Evolutionary conservation across 768 basidiomycete genomes (phyloP).

Genomic region (Tulasnella sp.): DNA sequence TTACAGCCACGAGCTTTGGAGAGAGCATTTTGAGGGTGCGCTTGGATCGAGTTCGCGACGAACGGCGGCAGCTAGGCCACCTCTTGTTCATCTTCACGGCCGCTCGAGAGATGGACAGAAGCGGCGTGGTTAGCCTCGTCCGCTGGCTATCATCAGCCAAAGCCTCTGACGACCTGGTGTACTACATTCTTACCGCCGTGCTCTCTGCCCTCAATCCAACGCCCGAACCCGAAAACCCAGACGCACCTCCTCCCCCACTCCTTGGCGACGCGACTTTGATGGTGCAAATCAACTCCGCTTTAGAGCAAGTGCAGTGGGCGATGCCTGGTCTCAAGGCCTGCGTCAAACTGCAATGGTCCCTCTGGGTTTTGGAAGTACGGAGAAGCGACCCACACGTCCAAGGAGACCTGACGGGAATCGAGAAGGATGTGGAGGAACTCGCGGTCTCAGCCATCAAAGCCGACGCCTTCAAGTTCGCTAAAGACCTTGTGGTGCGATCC

Average conservation of each 20-base stretch:
- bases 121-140: slow-evolving; percentile 51
- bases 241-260: slow-evolving; percentile 37
- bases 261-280: slow-evolving; percentile 12
- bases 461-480: slow-evolving; percentile 66
- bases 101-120: slow-evolving; percentile 45
- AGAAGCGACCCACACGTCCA: slow-evolving; percentile 50
- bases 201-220: slow-evolving; percentile 49
- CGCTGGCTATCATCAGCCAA: slow-evolving; percentile 48
- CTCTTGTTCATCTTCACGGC: slow-evolving; percentile 51
- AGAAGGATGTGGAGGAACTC: slow-evolving; percentile 69
- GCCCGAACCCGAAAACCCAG: slow-evolving; percentile 35
- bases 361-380: slow-evolving; percentile 68
- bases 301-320: slow-evolving; percentile 42
- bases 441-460: slow-evolving; percentile 77
- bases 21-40: slow-evolving; percentile 56
- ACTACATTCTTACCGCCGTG: slow-evolving; percentile 54
- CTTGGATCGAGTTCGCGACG: slow-evolving; percentile 60
- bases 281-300: slow-evolving; percentile 14
- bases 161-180: slow-evolving; percentile 54
- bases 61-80: slow-evolving; percentile 56
- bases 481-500: slow-evolving; percentile 47
- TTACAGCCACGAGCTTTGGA: slow-evolving; percentile 41
- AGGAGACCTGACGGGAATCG: slow-evolving; percentile 35
- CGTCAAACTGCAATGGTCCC: slow-evolving; percentile 75
- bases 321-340: slow-evolving; percentile 59